Percentiles rank a stretch among this genome's conserved stretches.
These are phyloP conservation scores for Ustulina deusta DNA, from an alignment of 2,329 filamentous ascomycete genomes.

Conservation along the genomic window DNA sequence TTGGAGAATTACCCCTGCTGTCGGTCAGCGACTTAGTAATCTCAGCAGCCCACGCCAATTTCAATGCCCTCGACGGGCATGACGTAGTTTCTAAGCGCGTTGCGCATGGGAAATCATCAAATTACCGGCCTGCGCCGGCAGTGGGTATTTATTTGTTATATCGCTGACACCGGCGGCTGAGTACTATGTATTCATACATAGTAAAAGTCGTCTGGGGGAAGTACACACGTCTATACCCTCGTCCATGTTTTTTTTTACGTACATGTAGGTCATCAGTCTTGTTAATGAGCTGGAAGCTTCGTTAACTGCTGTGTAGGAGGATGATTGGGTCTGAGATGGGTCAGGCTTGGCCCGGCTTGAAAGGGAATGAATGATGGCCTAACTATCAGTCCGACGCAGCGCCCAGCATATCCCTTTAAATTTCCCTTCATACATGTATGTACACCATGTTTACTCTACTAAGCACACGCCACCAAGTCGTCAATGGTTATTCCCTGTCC, in stretches of 20 bases:
- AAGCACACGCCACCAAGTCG: neutral
- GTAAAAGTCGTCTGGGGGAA: neutral
- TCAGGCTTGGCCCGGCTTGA: neutral
- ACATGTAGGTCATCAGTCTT: neutral
- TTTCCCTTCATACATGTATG: neutral
- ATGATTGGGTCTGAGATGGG: neutral
- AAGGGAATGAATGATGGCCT: conserved; percentile 20
- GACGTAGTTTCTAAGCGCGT: conserved; percentile 21
- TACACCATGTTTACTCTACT: no score
- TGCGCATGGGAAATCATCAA: conserved; percentile 8
- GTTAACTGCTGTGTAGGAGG: neutral
- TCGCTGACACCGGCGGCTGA: conserved; percentile 25
- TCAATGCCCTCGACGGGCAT: conserved; percentile 8
- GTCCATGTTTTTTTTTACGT: neutral
- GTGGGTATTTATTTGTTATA: conserved; percentile 20
- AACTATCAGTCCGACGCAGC: conserved; percentile 12
- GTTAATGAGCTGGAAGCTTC: neutral
- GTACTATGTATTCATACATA: neutral
- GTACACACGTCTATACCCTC: conserved; percentile 3
- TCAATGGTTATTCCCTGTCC: neutral
- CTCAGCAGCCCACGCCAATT: neutral
- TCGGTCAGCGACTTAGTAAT: conserved; percentile 22
- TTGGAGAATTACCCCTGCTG: conserved; percentile 2
- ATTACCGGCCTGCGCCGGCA: neutral
- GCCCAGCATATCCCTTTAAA: conserved; percentile 6